These are phyloP conservation scores for Aquilaria malaccensis DNA, from an alignment of 345 rosid genomes.

Conservation along the genomic window DNA sequence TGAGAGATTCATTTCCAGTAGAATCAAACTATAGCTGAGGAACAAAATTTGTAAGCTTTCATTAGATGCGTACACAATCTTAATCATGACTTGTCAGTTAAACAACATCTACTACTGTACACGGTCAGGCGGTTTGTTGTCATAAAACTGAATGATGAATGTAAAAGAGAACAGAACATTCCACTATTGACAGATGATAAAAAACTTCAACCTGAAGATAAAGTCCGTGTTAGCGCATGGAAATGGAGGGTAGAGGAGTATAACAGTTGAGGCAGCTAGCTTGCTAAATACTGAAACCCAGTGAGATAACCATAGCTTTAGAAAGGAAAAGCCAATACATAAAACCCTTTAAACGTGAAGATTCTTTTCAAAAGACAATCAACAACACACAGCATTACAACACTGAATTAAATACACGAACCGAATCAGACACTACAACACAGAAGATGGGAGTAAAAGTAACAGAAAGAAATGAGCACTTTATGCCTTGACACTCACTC, in stretches of 20 bases:
- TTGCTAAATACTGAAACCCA: neutral
- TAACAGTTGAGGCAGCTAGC: too few relatives aligned
- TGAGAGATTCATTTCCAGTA: too few relatives aligned
- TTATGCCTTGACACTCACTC: conserved; percentile 9
- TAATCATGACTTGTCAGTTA: too few relatives aligned
- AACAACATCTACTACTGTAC: too few relatives aligned
- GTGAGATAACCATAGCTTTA: neutral
- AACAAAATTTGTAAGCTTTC: too few relatives aligned
- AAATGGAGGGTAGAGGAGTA: neutral
- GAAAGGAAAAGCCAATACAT: neutral
- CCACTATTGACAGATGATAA: neutral
- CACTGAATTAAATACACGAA: conserved; percentile 20
- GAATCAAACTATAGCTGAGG: too few relatives aligned
- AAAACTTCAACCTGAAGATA: neutral
- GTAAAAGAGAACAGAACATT: neutral
- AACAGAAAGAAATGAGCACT: conserved; percentile 6
- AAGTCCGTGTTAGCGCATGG: neutral
- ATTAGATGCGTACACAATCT: too few relatives aligned
- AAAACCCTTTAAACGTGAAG: conserved; percentile 14
- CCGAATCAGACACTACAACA: conserved; percentile 18
- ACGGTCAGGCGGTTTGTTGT: too few relatives aligned
- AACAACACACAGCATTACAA: conserved; percentile 25
- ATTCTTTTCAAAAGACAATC: conserved; percentile 24
- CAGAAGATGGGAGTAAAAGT: conserved; percentile 15
- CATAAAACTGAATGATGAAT: too few relatives aligned